A percentile compares a stretch with the other conserved stretches of the same genome.
phyloP scores from a whole-genome alignment of 1,284 basidiomycete species.

The Malassezia pachydermatis region DNA sequence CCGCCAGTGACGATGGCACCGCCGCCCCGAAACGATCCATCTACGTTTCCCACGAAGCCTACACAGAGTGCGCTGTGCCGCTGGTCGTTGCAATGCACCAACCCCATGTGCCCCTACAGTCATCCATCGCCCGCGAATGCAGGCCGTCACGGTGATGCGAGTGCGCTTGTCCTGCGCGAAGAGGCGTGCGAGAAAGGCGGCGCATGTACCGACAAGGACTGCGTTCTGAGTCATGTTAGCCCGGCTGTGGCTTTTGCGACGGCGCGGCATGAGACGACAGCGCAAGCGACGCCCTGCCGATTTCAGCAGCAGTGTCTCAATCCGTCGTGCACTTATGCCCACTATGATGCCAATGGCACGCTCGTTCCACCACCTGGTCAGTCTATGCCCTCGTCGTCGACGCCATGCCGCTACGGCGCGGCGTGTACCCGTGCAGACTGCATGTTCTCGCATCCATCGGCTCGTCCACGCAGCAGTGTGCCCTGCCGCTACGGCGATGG shows the following conservation, averaged over 20 bases:
- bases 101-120: slow-evolving; percentile 37
- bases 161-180: slow-evolving; percentile 35
- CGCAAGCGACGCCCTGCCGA: slow-evolving; percentile 7
- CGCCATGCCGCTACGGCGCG: slow-evolving; percentile 11
- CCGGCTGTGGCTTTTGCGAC: slow-evolving; percentile 29
- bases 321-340: slow-evolving; percentile 18
- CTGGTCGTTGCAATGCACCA: slow-evolving; percentile 37
- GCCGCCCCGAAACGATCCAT: not conserved
- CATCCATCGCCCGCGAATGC: slow-evolving; percentile 39
- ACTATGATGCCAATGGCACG: slow-evolving; percentile 18
- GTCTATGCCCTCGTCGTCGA: not conserved
- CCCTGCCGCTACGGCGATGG: slow-evolving; percentile 27
- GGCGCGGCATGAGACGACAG: not conserved
- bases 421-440: slow-evolving; percentile 13
- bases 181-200: slow-evolving; percentile 32
- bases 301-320: slow-evolving; percentile 25
- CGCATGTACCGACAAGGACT: slow-evolving; percentile 33
- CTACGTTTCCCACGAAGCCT: slow-evolving; percentile 28
- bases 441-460: slow-evolving; percentile 3
- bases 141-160: slow-evolving; percentile 21
- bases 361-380: slow-evolving; percentile 9
- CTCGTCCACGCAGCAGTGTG: slow-evolving; percentile 10
- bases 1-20: not conserved
- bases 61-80: slow-evolving; percentile 31
- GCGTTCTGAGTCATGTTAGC: slow-evolving; percentile 36